phyloP scores from a whole-genome alignment of 192 early-diverging fungal species.

The Podila horticola region DNA sequence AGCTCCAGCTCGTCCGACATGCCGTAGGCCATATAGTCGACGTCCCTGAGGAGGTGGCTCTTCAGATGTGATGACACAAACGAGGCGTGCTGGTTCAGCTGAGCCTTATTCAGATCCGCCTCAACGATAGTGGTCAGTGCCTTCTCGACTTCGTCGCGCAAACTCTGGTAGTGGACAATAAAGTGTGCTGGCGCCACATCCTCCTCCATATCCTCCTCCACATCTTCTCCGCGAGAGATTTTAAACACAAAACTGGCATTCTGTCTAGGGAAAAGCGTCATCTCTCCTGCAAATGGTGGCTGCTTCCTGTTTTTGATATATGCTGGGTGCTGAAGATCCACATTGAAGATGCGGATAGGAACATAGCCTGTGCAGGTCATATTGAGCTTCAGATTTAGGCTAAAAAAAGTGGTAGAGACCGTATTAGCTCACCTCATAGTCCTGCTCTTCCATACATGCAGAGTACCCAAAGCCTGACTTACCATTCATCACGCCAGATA shows the following conservation, averaged over 20 bases:
- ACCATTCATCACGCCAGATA: slow-evolving; percentile 66
- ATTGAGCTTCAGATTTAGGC: slow-evolving; percentile 59
- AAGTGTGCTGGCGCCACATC: slow-evolving; percentile 56
- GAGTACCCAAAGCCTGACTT: not conserved
- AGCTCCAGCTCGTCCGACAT: slow-evolving; percentile 65
- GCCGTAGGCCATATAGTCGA: slow-evolving; percentile 71
- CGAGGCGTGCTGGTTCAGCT: slow-evolving; percentile 58
- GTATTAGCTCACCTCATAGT: not conserved
- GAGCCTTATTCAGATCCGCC: slow-evolving; percentile 49
- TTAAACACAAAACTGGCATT: slow-evolving; percentile 67
- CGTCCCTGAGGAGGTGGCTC: slow-evolving; percentile 56
- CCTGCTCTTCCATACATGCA: not conserved
- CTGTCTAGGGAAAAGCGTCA: slow-evolving; percentile 65
- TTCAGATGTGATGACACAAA: slow-evolving; percentile 58
- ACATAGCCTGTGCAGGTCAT: slow-evolving; percentile 58
- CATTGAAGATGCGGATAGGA: slow-evolving; percentile 61
- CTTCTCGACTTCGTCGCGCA: slow-evolving; percentile 63
- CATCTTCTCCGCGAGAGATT: slow-evolving; percentile 44
- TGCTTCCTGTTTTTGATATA: slow-evolving; percentile 35
- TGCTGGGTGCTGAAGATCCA: slow-evolving; percentile 43
- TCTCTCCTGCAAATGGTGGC: slow-evolving; percentile 45
- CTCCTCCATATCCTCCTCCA: slow-evolving; percentile 26
- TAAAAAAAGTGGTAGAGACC: not conserved
- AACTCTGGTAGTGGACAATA: slow-evolving; percentile 57
- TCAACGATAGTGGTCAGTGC: slow-evolving; percentile 54